Percentiles rank a stretch among this genome's conserved stretches.
Evolutionary conservation across 1,284 basidiomycete genomes (phyloP).

Genomic region (Leucocoprinus gongylophorus): DNA sequence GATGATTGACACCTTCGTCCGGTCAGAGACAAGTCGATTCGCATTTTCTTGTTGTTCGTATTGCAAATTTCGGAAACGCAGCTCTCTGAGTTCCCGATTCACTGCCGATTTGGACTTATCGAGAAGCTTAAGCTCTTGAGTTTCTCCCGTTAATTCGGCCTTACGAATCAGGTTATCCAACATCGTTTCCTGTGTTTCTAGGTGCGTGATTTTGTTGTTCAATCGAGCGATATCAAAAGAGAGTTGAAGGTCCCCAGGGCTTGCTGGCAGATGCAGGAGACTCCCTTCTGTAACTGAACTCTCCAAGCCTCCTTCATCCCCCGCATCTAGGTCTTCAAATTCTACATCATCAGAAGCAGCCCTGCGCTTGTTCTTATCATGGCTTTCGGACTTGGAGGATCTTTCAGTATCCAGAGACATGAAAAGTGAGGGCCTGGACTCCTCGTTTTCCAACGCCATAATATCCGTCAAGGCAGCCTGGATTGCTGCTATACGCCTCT

Average conservation of each 20-base stretch:
- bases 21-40: constrained; percentile 73
- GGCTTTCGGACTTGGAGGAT: constrained; percentile 15
- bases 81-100: constrained; percentile 74
- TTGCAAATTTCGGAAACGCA: constrained; percentile 84
- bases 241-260: constrained; percentile 81
- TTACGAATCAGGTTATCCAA: constrained; percentile 85
- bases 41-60: constrained; percentile 88
- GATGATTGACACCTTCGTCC: constrained; percentile 74
- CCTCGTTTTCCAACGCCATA: constrained; percentile 72
- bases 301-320: constrained; percentile 21
- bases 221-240: constrained; percentile 77
- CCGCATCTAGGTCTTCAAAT: constrained; percentile 35
- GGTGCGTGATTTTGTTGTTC: constrained; percentile 64
- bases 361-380: constrained; percentile 5
- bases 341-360: constrained; percentile 38
- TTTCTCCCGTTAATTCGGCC: constrained; percentile 89
- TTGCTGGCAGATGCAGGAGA: constrained; percentile 62
- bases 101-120: constrained; percentile 77
- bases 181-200: constrained; percentile 76
- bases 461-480: constrained; percentile 92
- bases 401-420: constrained; percentile 17
- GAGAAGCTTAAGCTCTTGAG: constrained; percentile 77
- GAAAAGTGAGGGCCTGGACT: constrained; percentile 23
- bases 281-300: constrained; percentile 42
- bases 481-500: constrained; percentile 86